Evolutionary conservation across 1,284 basidiomycete species (phyloP).

Genomic region (Cryptococcus sp.): DNA sequence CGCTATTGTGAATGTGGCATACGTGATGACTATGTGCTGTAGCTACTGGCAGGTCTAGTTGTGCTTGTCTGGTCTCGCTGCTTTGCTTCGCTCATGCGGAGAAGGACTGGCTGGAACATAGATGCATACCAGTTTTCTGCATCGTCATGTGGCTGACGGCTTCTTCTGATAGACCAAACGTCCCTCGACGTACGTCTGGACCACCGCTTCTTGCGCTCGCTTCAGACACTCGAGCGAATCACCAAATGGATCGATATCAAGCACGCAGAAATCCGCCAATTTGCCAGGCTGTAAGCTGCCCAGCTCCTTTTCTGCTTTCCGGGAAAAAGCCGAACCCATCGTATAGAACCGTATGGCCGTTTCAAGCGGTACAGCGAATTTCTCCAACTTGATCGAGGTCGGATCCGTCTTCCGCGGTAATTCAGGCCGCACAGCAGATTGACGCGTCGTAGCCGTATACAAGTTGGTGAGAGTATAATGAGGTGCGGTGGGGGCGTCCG

Average conservation of each 20-base stretch:
- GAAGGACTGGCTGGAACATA: too few relatives aligned
- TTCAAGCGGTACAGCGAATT: slow-evolving; percentile 17
- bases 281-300: slow-evolving; percentile 31
- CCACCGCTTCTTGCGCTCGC: slow-evolving; percentile 27
- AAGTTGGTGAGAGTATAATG: slow-evolving; percentile 32
- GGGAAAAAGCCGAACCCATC: slow-evolving; percentile 22
- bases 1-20: too few relatives aligned
- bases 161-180: too few relatives aligned
- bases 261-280: slow-evolving; percentile 33
- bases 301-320: slow-evolving; percentile 12
- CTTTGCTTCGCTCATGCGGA: too few relatives aligned
- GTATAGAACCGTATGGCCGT: slow-evolving; percentile 28
- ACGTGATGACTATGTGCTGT: too few relatives aligned
- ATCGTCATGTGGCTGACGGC: too few relatives aligned
- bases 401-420: slow-evolving; percentile 15
- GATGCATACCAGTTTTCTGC: too few relatives aligned
- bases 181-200: slow-evolving; percentile 21
- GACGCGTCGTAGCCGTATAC: slow-evolving; percentile 33
- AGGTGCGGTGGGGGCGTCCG: slow-evolving; percentile 35
- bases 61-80: too few relatives aligned
- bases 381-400: slow-evolving; percentile 13
- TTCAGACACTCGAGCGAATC: slow-evolving; percentile 29
- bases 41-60: too few relatives aligned
- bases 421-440: slow-evolving; percentile 24
- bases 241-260: slow-evolving; percentile 32